A percentile compares a stretch with the other conserved stretches of the same genome.
Evolutionary conservation across 352 stramenopile genomes (phyloP).

Genomic region (Globisporangium sylvaticum): DNA sequence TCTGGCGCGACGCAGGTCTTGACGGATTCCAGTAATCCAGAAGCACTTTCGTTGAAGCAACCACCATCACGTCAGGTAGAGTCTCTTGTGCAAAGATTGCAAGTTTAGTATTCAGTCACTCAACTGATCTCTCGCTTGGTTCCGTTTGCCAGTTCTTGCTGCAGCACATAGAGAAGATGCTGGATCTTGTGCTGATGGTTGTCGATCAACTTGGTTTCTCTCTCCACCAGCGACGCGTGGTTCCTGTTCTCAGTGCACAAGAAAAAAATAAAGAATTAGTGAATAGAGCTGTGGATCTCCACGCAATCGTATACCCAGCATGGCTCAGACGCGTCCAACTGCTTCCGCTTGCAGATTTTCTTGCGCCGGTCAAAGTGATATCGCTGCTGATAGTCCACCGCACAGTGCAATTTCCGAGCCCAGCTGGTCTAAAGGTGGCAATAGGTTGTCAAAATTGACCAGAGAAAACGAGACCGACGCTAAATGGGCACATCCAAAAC

Average conservation of each 20-base stretch:
- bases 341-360: slow-evolving; percentile 10
- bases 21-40: slow-evolving; percentile 22
- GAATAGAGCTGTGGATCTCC: background rate
- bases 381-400: slow-evolving; percentile 30
- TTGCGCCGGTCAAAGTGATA: slow-evolving; percentile 48
- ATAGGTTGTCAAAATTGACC: background rate
- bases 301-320: background rate
- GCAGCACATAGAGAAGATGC: slow-evolving; percentile 52
- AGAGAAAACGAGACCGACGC: too few species aligned
- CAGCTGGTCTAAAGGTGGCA: slow-evolving; percentile 24
- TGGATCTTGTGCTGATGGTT: slow-evolving; percentile 50
- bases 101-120: background rate
- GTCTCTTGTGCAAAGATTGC: background rate
- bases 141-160: slow-evolving; percentile 55
- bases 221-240: background rate
- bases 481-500: too few species aligned
- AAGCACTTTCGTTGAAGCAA: slow-evolving; percentile 9
- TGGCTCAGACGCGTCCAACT: slow-evolving; percentile 10
- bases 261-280: background rate
- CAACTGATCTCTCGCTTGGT: slow-evolving; percentile 60
- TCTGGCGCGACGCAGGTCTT: slow-evolving; percentile 30
- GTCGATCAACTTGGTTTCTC: slow-evolving; percentile 33
- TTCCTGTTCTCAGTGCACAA: background rate
- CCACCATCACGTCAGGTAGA: background rate
- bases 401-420: slow-evolving; percentile 45